These are phyloP conservation scores for Oleoguttula mirabilis DNA, from an alignment of 495 filamentous ascomycete genomes.

Conservation along the genomic window DNA sequence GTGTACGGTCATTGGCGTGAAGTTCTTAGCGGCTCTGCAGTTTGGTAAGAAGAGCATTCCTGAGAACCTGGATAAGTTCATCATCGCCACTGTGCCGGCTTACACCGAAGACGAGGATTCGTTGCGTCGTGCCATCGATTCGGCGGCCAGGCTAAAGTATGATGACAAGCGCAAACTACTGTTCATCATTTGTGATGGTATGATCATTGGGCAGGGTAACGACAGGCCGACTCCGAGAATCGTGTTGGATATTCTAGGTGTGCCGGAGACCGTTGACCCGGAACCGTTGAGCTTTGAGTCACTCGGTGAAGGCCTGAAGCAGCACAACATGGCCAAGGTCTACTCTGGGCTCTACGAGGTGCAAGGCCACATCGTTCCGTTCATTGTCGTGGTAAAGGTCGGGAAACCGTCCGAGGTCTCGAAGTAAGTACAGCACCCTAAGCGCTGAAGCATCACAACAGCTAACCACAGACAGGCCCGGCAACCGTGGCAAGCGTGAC, in stretches of 20 bases:
- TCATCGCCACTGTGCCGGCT: slow-evolving; percentile 94
- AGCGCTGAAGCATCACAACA: background rate
- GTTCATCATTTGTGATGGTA: slow-evolving; percentile 90
- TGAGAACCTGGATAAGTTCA: slow-evolving; percentile 94
- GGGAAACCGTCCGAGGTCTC: slow-evolving; percentile 96
- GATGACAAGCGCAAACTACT: slow-evolving; percentile 97
- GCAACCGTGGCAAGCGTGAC: slow-evolving; percentile 98
- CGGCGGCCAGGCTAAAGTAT: slow-evolving; percentile 87
- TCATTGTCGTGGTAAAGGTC: slow-evolving; percentile 92
- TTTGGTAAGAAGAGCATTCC: slow-evolving; percentile 83
- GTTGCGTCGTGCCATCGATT: slow-evolving; percentile 90
- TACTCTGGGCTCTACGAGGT: slow-evolving; percentile 98
- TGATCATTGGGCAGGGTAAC: slow-evolving; percentile 99
- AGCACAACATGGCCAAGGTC: slow-evolving; percentile 98
- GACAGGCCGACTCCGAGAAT: slow-evolving; percentile 91
- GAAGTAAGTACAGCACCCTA: slow-evolving; percentile 22
- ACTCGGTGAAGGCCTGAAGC: slow-evolving; percentile 87
- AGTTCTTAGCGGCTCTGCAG: slow-evolving; percentile 92
- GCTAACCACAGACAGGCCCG: slow-evolving; percentile 49
- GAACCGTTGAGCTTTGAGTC: slow-evolving; percentile 96
- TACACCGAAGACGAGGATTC: slow-evolving; percentile 99
- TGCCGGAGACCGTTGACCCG: slow-evolving; percentile 87
- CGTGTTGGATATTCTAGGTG: slow-evolving; percentile 91
- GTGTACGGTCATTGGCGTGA: slow-evolving; percentile 74
- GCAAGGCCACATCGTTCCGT: slow-evolving; percentile 94